A percentile compares a stretch with the other conserved stretches of the same genome.
These are phyloP conservation scores for Boletus semigastroideus DNA, from an alignment of 1,284 basidiomycete species.

Conservation along the genomic window DNA sequence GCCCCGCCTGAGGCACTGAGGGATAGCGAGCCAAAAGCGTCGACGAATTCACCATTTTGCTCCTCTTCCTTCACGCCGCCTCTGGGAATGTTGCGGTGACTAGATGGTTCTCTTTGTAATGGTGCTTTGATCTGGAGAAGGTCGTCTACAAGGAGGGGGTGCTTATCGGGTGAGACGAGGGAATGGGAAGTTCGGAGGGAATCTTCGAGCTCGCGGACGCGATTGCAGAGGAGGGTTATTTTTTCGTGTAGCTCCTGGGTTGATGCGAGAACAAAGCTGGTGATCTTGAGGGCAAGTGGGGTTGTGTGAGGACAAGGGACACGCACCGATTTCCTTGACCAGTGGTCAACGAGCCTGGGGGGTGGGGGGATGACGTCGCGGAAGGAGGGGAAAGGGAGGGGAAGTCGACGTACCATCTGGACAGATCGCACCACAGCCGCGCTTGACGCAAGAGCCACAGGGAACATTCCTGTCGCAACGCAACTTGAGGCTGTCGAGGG, in stretches of 20 bases:
- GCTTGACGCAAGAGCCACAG: constrained; percentile 41
- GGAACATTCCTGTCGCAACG: constrained; percentile 63
- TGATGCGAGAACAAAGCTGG: constrained; percentile 76
- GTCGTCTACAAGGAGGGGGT: constrained; percentile 68
- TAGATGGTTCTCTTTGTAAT: constrained; percentile 56
- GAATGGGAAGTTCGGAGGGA: constrained; percentile 59
- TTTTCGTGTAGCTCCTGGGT: constrained; percentile 83
- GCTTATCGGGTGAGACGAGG: constrained; percentile 57
- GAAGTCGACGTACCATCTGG: constrained; percentile 44
- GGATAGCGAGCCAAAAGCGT: constrained; percentile 74
- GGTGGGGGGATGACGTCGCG: constrained; percentile 20
- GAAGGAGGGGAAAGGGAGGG: constrained; percentile 5
- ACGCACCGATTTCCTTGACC: constrained; percentile 75
- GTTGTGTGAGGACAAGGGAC: neutral
- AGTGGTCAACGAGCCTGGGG: constrained; percentile 67
- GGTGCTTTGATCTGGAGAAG: constrained; percentile 71
- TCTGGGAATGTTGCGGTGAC: constrained; percentile 28
- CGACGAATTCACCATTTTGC: constrained; percentile 64
- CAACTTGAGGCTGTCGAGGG: constrained; percentile 57
- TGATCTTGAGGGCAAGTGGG: constrained; percentile 6
- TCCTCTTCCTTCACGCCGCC: constrained; percentile 56
- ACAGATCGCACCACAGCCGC: constrained; percentile 75
- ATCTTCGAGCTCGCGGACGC: constrained; percentile 78
- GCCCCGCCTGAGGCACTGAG: constrained; percentile 67
- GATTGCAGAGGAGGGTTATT: constrained; percentile 69